These are phyloP conservation scores for Cercophora newfieldiana DNA, from an alignment of 495 filamentous ascomycete genomes.

Conservation along the genomic window DNA sequence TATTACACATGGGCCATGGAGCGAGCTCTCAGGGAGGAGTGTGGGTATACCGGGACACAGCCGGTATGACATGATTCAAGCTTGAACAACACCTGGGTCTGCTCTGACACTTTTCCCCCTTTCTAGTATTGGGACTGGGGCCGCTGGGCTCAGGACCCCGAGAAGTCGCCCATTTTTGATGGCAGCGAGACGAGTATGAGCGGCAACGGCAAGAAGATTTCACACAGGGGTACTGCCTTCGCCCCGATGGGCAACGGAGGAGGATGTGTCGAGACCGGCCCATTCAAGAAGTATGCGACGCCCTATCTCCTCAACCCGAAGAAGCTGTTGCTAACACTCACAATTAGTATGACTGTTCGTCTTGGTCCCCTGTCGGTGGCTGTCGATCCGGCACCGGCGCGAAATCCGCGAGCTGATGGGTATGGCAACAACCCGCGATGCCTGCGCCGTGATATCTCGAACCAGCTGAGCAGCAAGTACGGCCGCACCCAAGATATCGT, in stretches of 20 bases:
- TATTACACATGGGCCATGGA: conserved; percentile 67
- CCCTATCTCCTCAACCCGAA: background rate
- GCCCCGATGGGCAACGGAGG: conserved; percentile 59
- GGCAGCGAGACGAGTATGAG: conserved; percentile 60
- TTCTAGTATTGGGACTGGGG: conserved; percentile 65
- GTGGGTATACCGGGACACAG: conserved; percentile 60
- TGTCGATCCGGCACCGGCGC: conserved; percentile 37
- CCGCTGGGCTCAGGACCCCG: conserved; percentile 49
- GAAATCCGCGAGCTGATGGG: conserved; percentile 40
- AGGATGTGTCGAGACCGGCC: conserved; percentile 65
- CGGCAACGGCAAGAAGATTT: conserved; percentile 57
- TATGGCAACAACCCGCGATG: conserved; percentile 60
- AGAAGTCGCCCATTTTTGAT: conserved; percentile 64
- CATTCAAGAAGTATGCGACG: conserved; percentile 48
- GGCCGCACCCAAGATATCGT: conserved; percentile 51
- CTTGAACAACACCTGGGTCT: background rate
- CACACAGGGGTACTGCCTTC: conserved; percentile 29
- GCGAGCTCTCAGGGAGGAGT: conserved; percentile 63
- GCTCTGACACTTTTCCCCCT: background rate
- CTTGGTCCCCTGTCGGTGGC: conserved; percentile 51
- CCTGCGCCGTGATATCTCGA: conserved; percentile 63
- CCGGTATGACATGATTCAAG: conserved; percentile 22
- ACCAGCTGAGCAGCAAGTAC: conserved; percentile 46
- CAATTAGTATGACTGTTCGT: conserved; percentile 46
- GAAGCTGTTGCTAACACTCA: background rate